These are phyloP conservation scores for Tribonema minus DNA, from an alignment of 108 stramenopile genomes.

Conservation along the genomic window DNA sequence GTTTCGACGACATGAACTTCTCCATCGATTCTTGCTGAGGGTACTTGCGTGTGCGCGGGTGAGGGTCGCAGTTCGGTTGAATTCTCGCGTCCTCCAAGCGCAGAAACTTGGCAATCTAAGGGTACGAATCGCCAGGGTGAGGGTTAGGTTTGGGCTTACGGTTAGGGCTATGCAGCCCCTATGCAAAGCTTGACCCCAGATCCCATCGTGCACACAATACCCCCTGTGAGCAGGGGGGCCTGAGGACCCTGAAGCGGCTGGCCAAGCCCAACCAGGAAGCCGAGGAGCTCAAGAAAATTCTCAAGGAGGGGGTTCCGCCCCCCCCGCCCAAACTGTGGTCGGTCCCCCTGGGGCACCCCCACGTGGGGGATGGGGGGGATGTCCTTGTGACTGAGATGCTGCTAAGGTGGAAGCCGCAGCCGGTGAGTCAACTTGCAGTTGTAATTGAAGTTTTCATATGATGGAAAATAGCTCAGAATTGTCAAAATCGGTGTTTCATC, in stretches of 20 bases:
- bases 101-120: too few relatives aligned
- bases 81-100: too few relatives aligned
- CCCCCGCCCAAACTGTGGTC: slow-evolving; percentile 32
- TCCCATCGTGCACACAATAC: too few relatives aligned
- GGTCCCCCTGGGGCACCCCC: slow-evolving; percentile 15
- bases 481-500: too few relatives aligned
- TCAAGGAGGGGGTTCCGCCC: slow-evolving; percentile 24
- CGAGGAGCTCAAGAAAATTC: slow-evolving; percentile 35
- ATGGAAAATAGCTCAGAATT: not conserved
- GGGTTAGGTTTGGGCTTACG: too few relatives aligned
- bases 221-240: slow-evolving; percentile 1
- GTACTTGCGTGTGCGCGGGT: too few relatives aligned
- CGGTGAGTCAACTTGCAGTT: not conserved
- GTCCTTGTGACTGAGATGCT: slow-evolving; percentile 25
- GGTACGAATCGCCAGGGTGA: too few relatives aligned
- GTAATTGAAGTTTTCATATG: not conserved
- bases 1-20: too few relatives aligned
- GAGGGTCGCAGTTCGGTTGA: too few relatives aligned
- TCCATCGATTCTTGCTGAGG: too few relatives aligned
- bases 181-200: too few relatives aligned
- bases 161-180: too few relatives aligned
- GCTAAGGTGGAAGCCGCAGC: slow-evolving; percentile 42
- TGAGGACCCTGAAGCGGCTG: slow-evolving; percentile 23
- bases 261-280: slow-evolving; percentile 33
- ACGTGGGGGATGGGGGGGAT: slow-evolving; percentile 24